phyloP scores from a whole-genome alignment of 1,284 basidiomycete genomes.

The Volvariella surrecta region DNA sequence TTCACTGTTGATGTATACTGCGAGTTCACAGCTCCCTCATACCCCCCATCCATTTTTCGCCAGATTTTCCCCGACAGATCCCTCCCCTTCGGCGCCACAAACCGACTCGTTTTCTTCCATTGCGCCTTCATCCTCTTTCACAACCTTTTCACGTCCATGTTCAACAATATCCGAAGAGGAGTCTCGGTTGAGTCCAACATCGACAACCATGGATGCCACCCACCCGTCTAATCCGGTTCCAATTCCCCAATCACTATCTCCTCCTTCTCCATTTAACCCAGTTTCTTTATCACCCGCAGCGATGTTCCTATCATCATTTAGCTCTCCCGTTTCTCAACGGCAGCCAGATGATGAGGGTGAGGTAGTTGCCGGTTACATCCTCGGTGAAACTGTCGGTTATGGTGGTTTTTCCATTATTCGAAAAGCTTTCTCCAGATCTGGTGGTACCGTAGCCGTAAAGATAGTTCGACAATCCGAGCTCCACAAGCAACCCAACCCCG shows the following conservation, averaged over 20 bases:
- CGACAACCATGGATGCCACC: no score
- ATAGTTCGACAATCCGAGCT: conserved; percentile 58
- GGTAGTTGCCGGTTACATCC: conserved; percentile 59
- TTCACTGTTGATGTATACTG: background rate
- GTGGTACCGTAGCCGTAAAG: conserved; percentile 73
- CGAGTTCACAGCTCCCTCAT: background rate
- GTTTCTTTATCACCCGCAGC: conserved; percentile 60
- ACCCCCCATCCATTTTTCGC: background rate
- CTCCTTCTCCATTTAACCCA: conserved; percentile 9
- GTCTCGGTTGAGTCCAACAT: no score
- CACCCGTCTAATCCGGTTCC: background rate
- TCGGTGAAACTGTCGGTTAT: conserved; percentile 73
- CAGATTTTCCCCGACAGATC: background rate
- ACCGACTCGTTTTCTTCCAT: no score
- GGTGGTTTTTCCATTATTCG: conserved; percentile 88
- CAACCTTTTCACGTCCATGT: no score
- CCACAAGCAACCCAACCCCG: conserved; percentile 38
- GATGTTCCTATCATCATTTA: conserved; percentile 69
- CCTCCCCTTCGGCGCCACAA: background rate
- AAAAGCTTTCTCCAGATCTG: conserved; percentile 59
- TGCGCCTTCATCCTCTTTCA: no score
- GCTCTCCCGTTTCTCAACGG: conserved; percentile 18
- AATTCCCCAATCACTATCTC: background rate
- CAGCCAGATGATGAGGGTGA: conserved; percentile 53
- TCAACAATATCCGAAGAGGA: no score